Percentiles rank a stretch among this genome's conserved stretches.
phyloP scores from a whole-genome alignment of 1,139 yeast genomes.

The Candida tropicalis region DNA sequence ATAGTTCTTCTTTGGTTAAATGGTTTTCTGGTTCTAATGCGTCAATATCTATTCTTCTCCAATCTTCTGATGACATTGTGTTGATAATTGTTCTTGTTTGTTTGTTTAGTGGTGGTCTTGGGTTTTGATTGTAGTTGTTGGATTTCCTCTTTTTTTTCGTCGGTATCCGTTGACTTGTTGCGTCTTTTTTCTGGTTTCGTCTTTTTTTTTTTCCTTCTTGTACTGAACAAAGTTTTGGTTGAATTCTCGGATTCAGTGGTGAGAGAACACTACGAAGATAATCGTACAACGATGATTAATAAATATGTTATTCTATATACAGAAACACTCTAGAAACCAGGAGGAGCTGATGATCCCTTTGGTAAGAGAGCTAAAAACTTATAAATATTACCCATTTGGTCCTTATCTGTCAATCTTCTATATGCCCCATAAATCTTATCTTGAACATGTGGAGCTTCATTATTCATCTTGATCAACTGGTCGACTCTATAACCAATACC shows the following conservation, averaged over 20 bases:
- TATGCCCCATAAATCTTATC: slow-evolving; percentile 60
- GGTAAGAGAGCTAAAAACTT: slow-evolving; percentile 72
- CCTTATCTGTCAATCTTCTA: slow-evolving; percentile 62
- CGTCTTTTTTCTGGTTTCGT: too few species aligned
- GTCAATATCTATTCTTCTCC: slow-evolving; percentile 91
- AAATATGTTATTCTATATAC: slow-evolving; percentile 4
- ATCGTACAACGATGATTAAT: too few species aligned
- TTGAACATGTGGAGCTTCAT: slow-evolving; percentile 34
- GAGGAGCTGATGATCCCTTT: slow-evolving; percentile 35
- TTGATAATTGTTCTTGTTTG: not conserved
- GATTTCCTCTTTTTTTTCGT: not conserved
- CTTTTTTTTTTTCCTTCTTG: not conserved
- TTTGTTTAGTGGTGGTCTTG: slow-evolving; percentile 1
- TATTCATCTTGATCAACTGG: slow-evolving; percentile 43
- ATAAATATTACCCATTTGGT: slow-evolving; percentile 77
- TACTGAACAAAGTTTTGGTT: too few species aligned
- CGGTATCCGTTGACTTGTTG: not conserved
- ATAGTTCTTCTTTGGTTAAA: slow-evolving; percentile 62
- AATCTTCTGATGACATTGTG: slow-evolving; percentile 30
- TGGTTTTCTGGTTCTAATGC: slow-evolving; percentile 83
- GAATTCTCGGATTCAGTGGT: too few species aligned
- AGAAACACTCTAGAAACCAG: slow-evolving; percentile 32
- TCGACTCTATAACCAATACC: slow-evolving; percentile 77
- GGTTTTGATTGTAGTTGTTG: not conserved
- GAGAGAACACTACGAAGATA: too few species aligned